Conservation (phyloP, 2,329 filamentous ascomycete genomes). For the Ploettnerulaceae sp. region DNA sequence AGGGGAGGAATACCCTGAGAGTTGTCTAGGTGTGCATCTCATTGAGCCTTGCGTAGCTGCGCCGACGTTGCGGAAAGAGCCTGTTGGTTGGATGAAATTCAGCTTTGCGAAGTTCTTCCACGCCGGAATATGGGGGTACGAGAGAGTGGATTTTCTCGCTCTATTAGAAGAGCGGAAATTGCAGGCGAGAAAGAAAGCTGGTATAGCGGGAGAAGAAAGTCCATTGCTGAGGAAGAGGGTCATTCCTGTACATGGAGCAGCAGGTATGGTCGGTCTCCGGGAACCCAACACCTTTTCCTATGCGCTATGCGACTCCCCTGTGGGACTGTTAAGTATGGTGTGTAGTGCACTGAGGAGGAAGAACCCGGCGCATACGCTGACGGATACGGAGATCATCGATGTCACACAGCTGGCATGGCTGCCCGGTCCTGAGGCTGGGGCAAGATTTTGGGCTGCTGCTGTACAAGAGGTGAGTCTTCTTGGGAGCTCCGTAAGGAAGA, state of each 20-base stretch:
- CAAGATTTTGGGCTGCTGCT: constrained; percentile 49
- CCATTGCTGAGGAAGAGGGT: constrained; percentile 6
- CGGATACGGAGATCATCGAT: constrained; percentile 51
- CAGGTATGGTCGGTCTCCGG: constrained; percentile 22
- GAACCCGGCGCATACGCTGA: constrained; percentile 40
- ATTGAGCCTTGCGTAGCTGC: constrained; percentile 50
- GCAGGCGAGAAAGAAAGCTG: background rate
- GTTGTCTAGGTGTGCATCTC: constrained; percentile 56
- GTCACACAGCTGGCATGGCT: constrained; percentile 61
- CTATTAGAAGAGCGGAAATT: constrained; percentile 22
- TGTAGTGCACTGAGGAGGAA: constrained; percentile 43
- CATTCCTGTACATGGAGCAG: constrained; percentile 10
- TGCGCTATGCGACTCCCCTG: constrained; percentile 57
- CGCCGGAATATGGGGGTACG: constrained; percentile 51
- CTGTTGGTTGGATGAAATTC: constrained; percentile 51
- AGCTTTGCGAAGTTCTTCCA: constrained; percentile 47
- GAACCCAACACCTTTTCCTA: constrained; percentile 46
- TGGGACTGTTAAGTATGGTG: constrained; percentile 52
- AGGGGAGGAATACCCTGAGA: constrained; percentile 42
- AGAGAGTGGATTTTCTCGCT: constrained; percentile 45
- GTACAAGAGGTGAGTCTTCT: constrained; percentile 18
- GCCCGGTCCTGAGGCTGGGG: constrained; percentile 56
- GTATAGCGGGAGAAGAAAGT: background rate
- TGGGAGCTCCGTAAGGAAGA: background rate
- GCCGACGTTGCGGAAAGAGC: constrained; percentile 43